These are phyloP conservation scores for Tephrocybe sp. DNA, from an alignment of 768 basidiomycete genomes.

Conservation along the genomic window DNA sequence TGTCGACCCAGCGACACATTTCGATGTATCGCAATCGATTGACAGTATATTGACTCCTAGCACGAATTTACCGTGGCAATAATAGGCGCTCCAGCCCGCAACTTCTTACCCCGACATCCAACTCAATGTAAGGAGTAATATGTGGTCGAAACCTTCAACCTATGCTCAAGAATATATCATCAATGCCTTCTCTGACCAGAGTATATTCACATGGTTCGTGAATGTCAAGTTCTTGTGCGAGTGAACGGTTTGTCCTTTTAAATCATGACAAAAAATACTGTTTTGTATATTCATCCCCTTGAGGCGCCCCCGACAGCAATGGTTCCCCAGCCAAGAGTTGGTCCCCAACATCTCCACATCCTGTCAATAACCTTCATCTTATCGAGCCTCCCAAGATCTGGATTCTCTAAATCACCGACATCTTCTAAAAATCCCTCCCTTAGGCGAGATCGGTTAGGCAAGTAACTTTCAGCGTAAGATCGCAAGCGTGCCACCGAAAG, in stretches of 20 bases:
- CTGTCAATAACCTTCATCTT: conserved; percentile 77
- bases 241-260: no score
- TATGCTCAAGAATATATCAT: no score
- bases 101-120: conserved; percentile 40
- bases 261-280: background rate
- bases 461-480: conserved; percentile 52
- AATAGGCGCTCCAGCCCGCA: conserved; percentile 27
- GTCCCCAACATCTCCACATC: conserved; percentile 89
- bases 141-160: no score
- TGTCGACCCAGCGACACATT: conserved; percentile 36
- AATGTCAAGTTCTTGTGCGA: no score
- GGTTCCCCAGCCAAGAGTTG: conserved; percentile 58
- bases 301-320: conserved; percentile 18
- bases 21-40: conserved; percentile 34
- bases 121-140: conserved; percentile 39
- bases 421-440: conserved; percentile 83
- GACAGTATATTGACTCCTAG: no score
- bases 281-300: background rate
- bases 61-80: background rate
- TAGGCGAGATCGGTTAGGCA: conserved; percentile 60
- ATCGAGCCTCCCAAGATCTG: conserved; percentile 60
- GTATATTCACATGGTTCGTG: no score
- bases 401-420: conserved; percentile 77
- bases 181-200: no score
- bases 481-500: conserved; percentile 69